phyloP scores from a whole-genome alignment of 768 basidiomycete genomes.

The Cystofilobasidium ferigula region DNA sequence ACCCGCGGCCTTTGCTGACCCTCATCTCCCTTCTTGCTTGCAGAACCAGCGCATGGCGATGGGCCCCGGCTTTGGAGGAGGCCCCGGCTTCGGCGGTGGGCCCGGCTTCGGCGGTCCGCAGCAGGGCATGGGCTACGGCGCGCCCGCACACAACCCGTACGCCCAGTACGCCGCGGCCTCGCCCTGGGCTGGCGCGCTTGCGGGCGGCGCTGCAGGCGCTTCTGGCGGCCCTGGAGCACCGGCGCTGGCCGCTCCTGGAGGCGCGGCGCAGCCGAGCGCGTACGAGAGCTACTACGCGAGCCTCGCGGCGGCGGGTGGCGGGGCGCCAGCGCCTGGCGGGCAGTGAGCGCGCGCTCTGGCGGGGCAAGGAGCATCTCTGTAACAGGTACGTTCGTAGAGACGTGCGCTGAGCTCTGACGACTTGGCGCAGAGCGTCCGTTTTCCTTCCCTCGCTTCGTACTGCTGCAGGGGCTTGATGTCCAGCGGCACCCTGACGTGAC shows the following conservation, averaged over 20 bases:
- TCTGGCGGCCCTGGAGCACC: neutral
- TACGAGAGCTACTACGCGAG: conserved; percentile 22
- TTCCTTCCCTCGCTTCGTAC: no score
- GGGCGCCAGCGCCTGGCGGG: neutral
- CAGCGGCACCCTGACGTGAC: neutral
- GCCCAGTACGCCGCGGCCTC: neutral
- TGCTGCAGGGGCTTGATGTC: no score
- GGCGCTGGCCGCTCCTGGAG: neutral
- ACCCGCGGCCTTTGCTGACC: neutral
- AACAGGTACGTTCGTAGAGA: neutral
- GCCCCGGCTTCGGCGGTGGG: neutral
- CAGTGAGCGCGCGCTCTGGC: neutral
- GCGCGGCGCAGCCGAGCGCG: conserved; percentile 9
- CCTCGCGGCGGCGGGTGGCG: conserved; percentile 11
- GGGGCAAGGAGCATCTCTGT: neutral
- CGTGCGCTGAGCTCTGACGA: no score
- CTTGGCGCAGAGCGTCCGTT: no score
- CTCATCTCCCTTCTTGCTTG: neutral
- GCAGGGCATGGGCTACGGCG: neutral
- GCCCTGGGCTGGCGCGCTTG: neutral
- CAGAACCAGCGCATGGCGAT: conserved; percentile 14
- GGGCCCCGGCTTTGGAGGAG: neutral
- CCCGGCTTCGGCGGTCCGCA: conserved; percentile 4
- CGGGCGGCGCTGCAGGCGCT: neutral
- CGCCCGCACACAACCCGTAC: neutral